Percentiles rank a stretch among this genome's conserved stretches.
These are phyloP conservation scores for Teunomyces gatunensis DNA, from an alignment of 805 yeast species.

Conservation along the genomic window DNA sequence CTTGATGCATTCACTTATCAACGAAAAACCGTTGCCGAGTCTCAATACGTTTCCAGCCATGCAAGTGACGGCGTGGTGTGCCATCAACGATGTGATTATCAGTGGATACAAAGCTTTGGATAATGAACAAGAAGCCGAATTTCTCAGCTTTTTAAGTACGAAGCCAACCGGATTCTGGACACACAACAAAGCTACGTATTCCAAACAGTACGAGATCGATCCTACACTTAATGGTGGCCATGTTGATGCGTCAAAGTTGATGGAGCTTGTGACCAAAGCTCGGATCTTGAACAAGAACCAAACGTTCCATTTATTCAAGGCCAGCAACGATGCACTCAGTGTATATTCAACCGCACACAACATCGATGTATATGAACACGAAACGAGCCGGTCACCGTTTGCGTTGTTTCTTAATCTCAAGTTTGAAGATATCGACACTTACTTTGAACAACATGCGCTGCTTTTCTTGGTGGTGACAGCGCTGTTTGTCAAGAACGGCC, in stretches of 20 bases:
- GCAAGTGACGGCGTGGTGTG: constrained; percentile 66
- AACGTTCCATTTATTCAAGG: constrained; percentile 81
- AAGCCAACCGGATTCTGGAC: constrained; percentile 24
- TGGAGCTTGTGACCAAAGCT: constrained; percentile 64
- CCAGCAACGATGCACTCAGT: constrained; percentile 26
- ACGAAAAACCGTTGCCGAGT: constrained; percentile 68
- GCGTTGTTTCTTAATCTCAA: constrained; percentile 63
- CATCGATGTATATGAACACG: constrained; percentile 46
- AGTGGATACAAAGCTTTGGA: constrained; percentile 38
- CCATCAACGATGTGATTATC: constrained; percentile 54
- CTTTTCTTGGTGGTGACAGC: constrained; percentile 51
- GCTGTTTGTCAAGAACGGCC: constrained; percentile 9
- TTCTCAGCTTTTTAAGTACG: constrained; percentile 27
- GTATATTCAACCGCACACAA: constrained; percentile 74
- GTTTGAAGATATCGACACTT: constrained; percentile 29
- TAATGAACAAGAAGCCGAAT: constrained; percentile 14
- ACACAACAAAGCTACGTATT: constrained; percentile 14
- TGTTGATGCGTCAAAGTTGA: constrained; percentile 36
- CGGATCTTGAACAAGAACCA: constrained; percentile 72
- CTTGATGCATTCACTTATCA: constrained; percentile 84
- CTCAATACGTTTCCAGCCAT: constrained; percentile 58
- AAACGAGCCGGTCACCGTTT: constrained; percentile 59
- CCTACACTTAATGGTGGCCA: constrained; percentile 4
- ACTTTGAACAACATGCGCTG: constrained; percentile 16
- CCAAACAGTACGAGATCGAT: constrained; percentile 28